Conservation (phyloP, 441 rosid species). For the Viola pubescens region DNA sequence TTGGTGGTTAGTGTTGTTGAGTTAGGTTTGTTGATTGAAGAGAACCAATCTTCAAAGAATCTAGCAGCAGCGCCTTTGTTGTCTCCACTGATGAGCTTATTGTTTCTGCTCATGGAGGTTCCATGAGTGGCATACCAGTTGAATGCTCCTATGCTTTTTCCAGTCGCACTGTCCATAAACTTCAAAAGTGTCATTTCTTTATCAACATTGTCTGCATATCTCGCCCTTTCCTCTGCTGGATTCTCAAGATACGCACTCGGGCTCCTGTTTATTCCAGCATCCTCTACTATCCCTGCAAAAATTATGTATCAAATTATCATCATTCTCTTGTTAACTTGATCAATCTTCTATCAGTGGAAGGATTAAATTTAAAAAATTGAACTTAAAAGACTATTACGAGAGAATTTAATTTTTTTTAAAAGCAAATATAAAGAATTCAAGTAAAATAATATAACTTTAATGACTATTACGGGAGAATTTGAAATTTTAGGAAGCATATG, state of each 20-base stretch:
- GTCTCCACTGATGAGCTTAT: conserved; percentile 52
- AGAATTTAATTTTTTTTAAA: too few species aligned
- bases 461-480: too few species aligned
- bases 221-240: conserved; percentile 42
- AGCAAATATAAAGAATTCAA: too few species aligned
- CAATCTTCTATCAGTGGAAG: too few species aligned
- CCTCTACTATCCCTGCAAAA: conserved; percentile 35
- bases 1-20: conserved; percentile 3
- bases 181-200: conserved; percentile 48
- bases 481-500: too few species aligned
- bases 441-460: too few species aligned
- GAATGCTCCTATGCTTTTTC: conserved; percentile 40
- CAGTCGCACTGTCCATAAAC: conserved; percentile 25
- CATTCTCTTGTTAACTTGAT: too few species aligned
- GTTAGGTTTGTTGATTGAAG: conserved; percentile 20
- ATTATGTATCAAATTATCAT: neutral
- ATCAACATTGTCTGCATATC: conserved; percentile 36
- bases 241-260: conserved; percentile 50
- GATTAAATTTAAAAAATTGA: too few species aligned
- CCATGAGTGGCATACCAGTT: conserved; percentile 60
- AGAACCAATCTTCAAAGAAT: conserved; percentile 49
- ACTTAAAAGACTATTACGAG: too few species aligned
- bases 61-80: conserved; percentile 64
- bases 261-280: conserved; percentile 52
- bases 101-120: conserved; percentile 55